Evolutionary conservation across 2,329 filamentous ascomycete genomes (phyloP).

Genomic region (Diaporthe aspalathi): DNA sequence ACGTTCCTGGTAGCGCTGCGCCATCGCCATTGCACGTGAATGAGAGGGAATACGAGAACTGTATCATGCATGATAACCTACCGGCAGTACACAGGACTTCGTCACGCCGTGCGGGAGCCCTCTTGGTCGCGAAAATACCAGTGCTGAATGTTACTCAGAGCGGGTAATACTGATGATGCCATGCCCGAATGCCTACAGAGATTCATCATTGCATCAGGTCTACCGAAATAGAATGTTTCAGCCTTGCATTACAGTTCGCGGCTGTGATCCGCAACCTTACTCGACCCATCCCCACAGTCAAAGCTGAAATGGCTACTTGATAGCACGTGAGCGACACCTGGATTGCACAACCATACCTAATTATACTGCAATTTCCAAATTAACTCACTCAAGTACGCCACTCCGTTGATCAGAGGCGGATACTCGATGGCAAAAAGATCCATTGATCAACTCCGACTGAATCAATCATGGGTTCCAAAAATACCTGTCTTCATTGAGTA

Average conservation of each 20-base stretch:
- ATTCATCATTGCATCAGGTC: neutral
- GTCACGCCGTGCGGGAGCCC: neutral
- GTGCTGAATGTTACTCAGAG: neutral
- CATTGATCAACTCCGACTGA: neutral
- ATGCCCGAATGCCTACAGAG: neutral
- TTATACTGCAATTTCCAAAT: neutral
- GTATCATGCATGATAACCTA: neutral
- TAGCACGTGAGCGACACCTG: neutral
- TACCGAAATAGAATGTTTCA: slow-evolving; percentile 17
- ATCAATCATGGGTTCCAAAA: neutral
- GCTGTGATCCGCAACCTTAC: neutral
- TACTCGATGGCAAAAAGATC: neutral
- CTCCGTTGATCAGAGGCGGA: neutral
- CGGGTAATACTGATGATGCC: neutral
- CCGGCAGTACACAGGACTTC: neutral
- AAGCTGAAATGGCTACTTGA: neutral
- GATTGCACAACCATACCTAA: neutral
- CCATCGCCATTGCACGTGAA: neutral
- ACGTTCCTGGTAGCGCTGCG: neutral
- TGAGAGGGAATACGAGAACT: neutral
- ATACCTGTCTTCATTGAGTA: no score
- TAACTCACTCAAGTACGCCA: neutral
- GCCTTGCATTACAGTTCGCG: neutral
- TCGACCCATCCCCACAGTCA: neutral
- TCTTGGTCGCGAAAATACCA: neutral